Conservation (phyloP, 2,329 filamentous ascomycete genomes). For the Orbilia javanica region DNA sequence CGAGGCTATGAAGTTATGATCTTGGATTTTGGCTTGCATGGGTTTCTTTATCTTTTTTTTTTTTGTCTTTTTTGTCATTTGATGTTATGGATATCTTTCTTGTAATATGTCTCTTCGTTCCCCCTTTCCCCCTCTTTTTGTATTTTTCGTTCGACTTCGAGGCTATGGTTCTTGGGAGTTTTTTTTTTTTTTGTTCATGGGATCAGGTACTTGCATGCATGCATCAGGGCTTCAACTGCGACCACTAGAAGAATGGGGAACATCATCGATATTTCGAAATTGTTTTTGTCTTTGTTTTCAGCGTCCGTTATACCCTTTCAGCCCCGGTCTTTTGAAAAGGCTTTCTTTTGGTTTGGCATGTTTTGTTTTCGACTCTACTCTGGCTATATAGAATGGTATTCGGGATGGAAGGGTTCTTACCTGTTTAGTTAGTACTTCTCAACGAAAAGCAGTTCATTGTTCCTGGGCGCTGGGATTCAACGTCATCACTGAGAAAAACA, state of each 20-base stretch:
- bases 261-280: not conserved
- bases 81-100: constrained; percentile 1
- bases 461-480: constrained; percentile 3
- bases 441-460: not conserved
- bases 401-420: constrained; percentile 14
- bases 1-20: constrained; percentile 17
- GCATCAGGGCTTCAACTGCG: constrained; percentile 1
- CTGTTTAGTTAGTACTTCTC: not conserved
- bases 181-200: constrained; percentile 16
- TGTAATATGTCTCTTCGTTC: not conserved
- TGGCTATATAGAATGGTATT: constrained; percentile 10
- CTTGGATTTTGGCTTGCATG: not conserved
- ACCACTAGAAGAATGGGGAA: constrained; percentile 10
- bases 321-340: constrained; percentile 18
- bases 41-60: too few species aligned
- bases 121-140: too few species aligned
- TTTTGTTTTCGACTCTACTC: not conserved
- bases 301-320: constrained; percentile 10
- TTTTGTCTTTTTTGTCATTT: too few species aligned
- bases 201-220: constrained; percentile 2
- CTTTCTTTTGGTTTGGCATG: not conserved
- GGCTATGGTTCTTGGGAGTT: constrained; percentile 9
- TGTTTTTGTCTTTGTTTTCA: not conserved
- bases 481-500: constrained; percentile 11
- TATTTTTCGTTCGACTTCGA: not conserved